These are phyloP conservation scores for Leptographium flavum DNA, from an alignment of 2,329 filamentous ascomycete species.

Conservation along the genomic window DNA sequence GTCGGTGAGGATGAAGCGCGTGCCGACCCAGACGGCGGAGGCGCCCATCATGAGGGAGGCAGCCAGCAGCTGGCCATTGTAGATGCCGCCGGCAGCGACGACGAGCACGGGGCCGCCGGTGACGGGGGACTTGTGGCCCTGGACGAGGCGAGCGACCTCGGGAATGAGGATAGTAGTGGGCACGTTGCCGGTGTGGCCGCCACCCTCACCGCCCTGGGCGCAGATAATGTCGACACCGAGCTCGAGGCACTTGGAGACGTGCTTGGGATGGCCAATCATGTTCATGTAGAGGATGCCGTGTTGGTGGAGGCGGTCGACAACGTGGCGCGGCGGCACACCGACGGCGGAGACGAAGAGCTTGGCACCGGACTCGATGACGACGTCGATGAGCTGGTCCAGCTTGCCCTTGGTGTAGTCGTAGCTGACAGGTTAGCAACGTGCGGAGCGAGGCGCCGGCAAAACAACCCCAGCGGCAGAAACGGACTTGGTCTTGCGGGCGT, in stretches of 20 bases:
- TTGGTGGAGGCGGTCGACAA: constrained; percentile 83
- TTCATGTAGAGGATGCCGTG: constrained; percentile 94
- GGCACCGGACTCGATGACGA: constrained; percentile 83
- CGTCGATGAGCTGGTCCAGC: constrained; percentile 75
- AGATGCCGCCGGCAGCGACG: constrained; percentile 85
- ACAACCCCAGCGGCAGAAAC: constrained; percentile 11
- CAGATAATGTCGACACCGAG: constrained; percentile 93
- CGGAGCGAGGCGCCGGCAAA: not conserved
- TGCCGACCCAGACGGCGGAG: constrained; percentile 88
- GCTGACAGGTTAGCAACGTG: constrained; percentile 32
- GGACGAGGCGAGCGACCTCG: constrained; percentile 68
- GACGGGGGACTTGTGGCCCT: constrained; percentile 71
- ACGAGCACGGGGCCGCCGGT: constrained; percentile 82
- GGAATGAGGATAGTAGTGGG: constrained; percentile 89
- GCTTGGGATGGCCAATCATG: constrained; percentile 99
- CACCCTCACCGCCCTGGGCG: constrained; percentile 94
- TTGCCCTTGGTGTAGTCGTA: constrained; percentile 99
- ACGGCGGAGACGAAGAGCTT: constrained; percentile 95
- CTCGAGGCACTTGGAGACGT: constrained; percentile 90
- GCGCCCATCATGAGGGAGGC: constrained; percentile 88
- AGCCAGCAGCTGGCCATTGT: constrained; percentile 81
- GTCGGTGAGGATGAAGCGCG: constrained; percentile 83
- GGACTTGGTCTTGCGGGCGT: constrained; percentile 83
- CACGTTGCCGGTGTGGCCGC: constrained; percentile 89
- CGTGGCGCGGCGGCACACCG: constrained; percentile 75